phyloP scores from a whole-genome alignment of 768 basidiomycete genomes.

The Trametes gibbosa region DNA sequence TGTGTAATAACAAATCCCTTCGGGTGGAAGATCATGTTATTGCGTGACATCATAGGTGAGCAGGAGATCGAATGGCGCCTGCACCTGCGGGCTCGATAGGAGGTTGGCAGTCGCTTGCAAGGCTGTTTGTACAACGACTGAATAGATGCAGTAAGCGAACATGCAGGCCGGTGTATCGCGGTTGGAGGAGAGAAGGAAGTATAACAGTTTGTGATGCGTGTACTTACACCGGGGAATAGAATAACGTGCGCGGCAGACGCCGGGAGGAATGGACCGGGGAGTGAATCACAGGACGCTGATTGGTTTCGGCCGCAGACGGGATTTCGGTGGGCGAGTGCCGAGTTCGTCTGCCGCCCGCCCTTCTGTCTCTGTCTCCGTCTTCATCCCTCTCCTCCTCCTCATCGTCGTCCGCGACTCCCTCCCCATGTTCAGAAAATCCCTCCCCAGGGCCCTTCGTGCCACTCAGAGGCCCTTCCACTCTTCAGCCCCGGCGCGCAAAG shows the following conservation, averaged over 20 bases:
- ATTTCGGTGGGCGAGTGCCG: conserved; percentile 23
- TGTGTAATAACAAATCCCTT: too few relatives aligned
- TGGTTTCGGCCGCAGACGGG: conserved; percentile 24
- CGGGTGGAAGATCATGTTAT: too few relatives aligned
- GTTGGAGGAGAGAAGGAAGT: too few relatives aligned
- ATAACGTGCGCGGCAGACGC: not conserved
- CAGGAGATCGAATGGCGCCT: not conserved
- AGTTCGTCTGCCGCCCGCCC: conserved; percentile 6
- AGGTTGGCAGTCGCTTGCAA: too few relatives aligned
- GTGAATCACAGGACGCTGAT: conserved; percentile 24
- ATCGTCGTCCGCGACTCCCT: conserved; percentile 21
- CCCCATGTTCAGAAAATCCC: conserved; percentile 63
- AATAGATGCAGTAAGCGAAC: too few relatives aligned
- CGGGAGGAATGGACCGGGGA: conserved; percentile 10
- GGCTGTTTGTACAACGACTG: too few relatives aligned
- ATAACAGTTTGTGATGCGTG: too few relatives aligned
- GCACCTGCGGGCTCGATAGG: too few relatives aligned
- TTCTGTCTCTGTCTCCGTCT: not conserved
- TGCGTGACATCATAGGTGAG: too few relatives aligned
- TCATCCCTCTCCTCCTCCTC: conserved; percentile 3
- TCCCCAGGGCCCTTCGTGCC: conserved; percentile 51
- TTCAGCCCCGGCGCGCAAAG: conserved; percentile 54
- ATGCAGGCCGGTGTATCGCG: too few relatives aligned
- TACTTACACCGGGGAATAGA: too few relatives aligned
- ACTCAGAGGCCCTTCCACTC: conserved; percentile 60